These are phyloP conservation scores for Seiridium cupressi DNA, from an alignment of 2,329 filamentous ascomycete species.

Conservation along the genomic window DNA sequence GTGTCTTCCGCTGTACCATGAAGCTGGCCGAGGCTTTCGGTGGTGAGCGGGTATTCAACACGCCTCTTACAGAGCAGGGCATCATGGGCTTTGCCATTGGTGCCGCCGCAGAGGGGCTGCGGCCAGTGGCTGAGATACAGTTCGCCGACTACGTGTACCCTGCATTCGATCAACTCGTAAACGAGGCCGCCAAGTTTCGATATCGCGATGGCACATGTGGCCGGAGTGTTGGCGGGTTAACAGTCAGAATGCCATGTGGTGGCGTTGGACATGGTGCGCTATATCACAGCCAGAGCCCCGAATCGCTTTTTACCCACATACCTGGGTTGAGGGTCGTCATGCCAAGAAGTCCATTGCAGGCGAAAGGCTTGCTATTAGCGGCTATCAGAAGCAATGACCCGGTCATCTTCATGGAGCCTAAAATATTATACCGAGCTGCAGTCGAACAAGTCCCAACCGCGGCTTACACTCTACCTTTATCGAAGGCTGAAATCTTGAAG, in stretches of 20 bases:
- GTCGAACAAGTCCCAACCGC: constrained; percentile 86
- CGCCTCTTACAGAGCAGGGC: constrained; percentile 88
- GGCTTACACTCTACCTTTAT: constrained; percentile 79
- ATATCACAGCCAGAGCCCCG: constrained; percentile 87
- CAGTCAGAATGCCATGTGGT: constrained; percentile 86
- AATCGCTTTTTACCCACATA: constrained; percentile 83
- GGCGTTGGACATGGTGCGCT: constrained; percentile 86
- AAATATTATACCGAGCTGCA: constrained; percentile 86
- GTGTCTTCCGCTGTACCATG: constrained; percentile 93
- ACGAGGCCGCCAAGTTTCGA: constrained; percentile 85
- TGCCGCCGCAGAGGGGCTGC: constrained; percentile 85
- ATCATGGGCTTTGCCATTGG: constrained; percentile 94
- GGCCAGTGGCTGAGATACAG: constrained; percentile 90
- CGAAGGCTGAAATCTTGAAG: constrained; percentile 82
- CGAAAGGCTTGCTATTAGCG: constrained; percentile 80
- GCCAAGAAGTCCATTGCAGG: constrained; percentile 81
- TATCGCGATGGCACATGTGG: constrained; percentile 66
- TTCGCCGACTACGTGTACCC: constrained; percentile 95
- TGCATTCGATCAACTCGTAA: constrained; percentile 91
- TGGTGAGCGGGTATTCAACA: constrained; percentile 90
- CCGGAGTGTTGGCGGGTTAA: constrained; percentile 70
- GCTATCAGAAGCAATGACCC: constrained; percentile 81
- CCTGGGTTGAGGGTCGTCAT: constrained; percentile 84
- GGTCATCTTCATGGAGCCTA: constrained; percentile 91
- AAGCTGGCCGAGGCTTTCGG: constrained; percentile 87